Conservation (phyloP, 164 flowering plant genomes). For the Saururus chinensis region DNA sequence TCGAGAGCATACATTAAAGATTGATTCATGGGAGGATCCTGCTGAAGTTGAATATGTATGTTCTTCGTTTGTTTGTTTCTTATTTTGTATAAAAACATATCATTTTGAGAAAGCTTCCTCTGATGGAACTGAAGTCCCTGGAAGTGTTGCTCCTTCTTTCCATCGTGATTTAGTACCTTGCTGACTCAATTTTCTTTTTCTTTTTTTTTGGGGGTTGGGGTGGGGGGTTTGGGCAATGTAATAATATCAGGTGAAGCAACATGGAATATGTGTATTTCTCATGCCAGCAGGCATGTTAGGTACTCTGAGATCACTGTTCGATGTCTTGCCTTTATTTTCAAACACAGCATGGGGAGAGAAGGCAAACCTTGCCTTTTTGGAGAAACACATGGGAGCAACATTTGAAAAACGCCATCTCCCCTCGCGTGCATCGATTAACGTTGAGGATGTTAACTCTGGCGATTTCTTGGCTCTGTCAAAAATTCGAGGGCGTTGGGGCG, state of each 20-base stretch:
- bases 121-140: not conserved
- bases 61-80: slow-evolving; percentile 1
- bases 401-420: slow-evolving; percentile 84
- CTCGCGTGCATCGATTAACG: slow-evolving; percentile 56
- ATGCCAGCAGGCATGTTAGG: slow-evolving; percentile 99
- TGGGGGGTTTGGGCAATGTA: too few relatives aligned
- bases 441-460: slow-evolving; percentile 92
- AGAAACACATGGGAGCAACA: slow-evolving; percentile 95
- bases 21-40: slow-evolving; percentile 88
- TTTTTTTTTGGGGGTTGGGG: too few relatives aligned
- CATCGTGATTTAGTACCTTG: not conserved
- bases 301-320: slow-evolving; percentile 69
- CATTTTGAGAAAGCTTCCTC: not conserved
- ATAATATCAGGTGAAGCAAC: slow-evolving; percentile 77
- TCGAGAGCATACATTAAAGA: slow-evolving; percentile 65
- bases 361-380: slow-evolving; percentile 75
- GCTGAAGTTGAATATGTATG: slow-evolving; percentile 94
- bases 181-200: not conserved
- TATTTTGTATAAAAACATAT: not conserved
- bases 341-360: slow-evolving; percentile 87
- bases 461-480: slow-evolving; percentile 93
- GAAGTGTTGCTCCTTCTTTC: not conserved
- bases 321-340: slow-evolving; percentile 90
- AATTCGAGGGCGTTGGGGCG: slow-evolving; percentile 99
- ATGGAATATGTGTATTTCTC: slow-evolving; percentile 93